These are phyloP conservation scores for Erysiphe pulchra DNA, from an alignment of 2,329 filamentous ascomycete genomes.

Conservation along the genomic window DNA sequence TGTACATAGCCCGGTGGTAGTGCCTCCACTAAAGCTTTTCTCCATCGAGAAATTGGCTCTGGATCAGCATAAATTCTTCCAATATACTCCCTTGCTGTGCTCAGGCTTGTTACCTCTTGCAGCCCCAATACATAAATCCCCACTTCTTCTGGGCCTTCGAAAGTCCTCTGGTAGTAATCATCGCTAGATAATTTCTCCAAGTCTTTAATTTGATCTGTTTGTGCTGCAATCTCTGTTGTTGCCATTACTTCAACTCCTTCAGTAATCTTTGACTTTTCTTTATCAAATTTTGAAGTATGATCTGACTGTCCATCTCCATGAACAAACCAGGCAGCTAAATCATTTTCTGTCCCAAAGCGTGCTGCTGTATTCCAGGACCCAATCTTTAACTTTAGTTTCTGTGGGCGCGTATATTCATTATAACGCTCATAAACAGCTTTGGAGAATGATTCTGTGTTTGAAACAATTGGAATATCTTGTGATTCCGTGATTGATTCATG, in stretches of 20 bases:
- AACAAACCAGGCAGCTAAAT: constrained; percentile 74
- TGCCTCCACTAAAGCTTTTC: constrained; percentile 43
- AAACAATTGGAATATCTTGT: constrained; percentile 4
- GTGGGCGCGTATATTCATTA: constrained; percentile 52
- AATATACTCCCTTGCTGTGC: constrained; percentile 53
- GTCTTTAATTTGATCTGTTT: neutral
- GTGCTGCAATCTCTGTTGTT: neutral
- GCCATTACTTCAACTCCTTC: neutral
- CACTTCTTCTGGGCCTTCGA: constrained; percentile 35
- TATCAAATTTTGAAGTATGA: neutral
- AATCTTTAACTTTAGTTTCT: constrained; percentile 60
- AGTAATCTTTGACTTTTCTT: neutral
- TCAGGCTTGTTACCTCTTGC: constrained; percentile 79
- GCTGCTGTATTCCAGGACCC: constrained; percentile 90
- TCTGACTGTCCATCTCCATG: constrained; percentile 11
- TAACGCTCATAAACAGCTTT: constrained; percentile 44
- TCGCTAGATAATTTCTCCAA: no score
- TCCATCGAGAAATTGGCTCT: constrained; percentile 51
- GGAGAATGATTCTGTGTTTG: constrained; percentile 31
- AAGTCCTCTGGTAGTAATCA: neutral
- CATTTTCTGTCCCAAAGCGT: constrained; percentile 62
- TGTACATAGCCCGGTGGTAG: constrained; percentile 55
- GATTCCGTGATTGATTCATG: neutral
- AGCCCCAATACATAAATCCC: constrained; percentile 75
- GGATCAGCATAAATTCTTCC: constrained; percentile 46